Percentiles rank a stretch among this genome's conserved stretches.
Evolutionary conservation across 169 alveolate genomes (phyloP).

Genomic region (Plasmodium vinckei): DNA sequence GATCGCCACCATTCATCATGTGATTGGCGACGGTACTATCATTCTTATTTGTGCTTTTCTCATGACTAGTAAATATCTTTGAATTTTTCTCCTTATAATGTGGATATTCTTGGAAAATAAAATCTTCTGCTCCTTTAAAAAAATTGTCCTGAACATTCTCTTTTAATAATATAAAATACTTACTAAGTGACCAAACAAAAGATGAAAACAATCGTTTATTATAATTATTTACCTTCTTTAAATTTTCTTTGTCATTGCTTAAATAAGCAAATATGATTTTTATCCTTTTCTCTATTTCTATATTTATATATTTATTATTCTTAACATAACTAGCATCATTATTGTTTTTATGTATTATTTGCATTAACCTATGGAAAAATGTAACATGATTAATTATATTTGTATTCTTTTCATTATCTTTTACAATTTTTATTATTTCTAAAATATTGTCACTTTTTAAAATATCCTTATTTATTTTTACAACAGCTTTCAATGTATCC

Average conservation of each 20-base stretch:
- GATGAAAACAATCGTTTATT: constrained; percentile 71
- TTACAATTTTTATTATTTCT: constrained; percentile 58
- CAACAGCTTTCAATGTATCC: constrained; percentile 13
- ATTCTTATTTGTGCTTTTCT: background rate
- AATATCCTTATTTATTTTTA: constrained; percentile 60
- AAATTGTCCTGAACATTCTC: background rate
- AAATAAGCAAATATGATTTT: constrained; percentile 37
- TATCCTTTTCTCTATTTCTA: constrained; percentile 60
- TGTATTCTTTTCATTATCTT: constrained; percentile 19
- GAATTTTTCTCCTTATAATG: background rate
- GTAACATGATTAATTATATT: constrained; percentile 72
- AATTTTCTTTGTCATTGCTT: constrained; percentile 16
- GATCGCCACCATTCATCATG: background rate
- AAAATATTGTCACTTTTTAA: constrained; percentile 34
- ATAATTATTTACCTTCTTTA: constrained; percentile 30
- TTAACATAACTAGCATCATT: constrained; percentile 19
- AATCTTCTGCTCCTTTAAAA: background rate
- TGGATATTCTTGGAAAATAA: background rate
- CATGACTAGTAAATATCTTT: background rate
- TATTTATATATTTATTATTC: constrained; percentile 30
- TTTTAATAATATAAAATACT: constrained; percentile 20
- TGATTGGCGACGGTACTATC: background rate
- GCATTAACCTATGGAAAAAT: constrained; percentile 60
- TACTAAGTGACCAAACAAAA: constrained; percentile 72
- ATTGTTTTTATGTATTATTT: constrained; percentile 13